phyloP scores from a whole-genome alignment of 257 asterid genomes.

The Scutellaria barbata region DNA sequence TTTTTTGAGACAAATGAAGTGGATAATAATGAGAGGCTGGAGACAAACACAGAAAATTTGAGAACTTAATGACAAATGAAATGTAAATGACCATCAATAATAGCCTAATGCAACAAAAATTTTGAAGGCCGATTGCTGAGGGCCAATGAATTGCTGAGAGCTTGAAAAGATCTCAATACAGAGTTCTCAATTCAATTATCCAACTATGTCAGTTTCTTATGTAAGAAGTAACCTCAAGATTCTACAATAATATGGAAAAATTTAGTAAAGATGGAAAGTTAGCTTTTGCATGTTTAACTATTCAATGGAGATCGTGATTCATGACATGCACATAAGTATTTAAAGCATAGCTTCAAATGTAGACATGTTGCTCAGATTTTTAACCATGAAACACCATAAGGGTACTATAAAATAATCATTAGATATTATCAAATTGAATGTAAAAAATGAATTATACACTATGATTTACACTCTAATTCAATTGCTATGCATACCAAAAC shows the following conservation, averaged over 20 bases:
- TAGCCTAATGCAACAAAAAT: conserved; percentile 6
- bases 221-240: neutral
- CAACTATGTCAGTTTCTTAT: neutral
- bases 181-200: conserved; percentile 9
- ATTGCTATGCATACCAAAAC: neutral
- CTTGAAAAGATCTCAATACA: conserved; percentile 12
- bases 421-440: neutral
- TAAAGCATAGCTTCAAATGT: neutral
- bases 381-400: neutral
- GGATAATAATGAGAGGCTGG: neutral
- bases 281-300: neutral
- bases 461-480: neutral
- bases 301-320: neutral
- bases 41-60: neutral
- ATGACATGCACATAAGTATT: neutral
- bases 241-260: neutral
- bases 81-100: neutral
- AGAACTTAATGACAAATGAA: neutral
- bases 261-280: neutral
- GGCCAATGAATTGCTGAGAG: neutral
- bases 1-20: neutral
- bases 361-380: neutral
- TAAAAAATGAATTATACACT: neutral
- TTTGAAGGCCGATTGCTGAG: neutral
- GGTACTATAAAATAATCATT: neutral